Evolutionary conservation across 1,139 yeast genomes (phyloP).

Genomic region (Saccharomyces hybrid): DNA sequence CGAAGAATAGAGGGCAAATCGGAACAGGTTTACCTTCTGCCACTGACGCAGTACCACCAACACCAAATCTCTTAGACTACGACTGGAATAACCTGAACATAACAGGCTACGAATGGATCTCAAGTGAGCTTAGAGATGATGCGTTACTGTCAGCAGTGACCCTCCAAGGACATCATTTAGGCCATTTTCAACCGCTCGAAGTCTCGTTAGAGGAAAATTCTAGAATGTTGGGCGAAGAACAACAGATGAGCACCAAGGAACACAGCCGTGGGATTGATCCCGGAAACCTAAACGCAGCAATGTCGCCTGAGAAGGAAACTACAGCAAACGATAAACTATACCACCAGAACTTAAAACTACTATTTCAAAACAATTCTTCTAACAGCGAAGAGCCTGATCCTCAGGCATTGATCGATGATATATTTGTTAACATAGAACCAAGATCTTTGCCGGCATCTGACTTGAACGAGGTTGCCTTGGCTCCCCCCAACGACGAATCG

Average conservation of each 20-base stretch:
- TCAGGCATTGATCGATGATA: neutral
- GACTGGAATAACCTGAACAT: constrained; percentile 4
- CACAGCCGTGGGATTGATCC: neutral
- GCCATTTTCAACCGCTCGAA: constrained; percentile 1
- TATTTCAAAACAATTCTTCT: constrained; percentile 10
- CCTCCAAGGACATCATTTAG: constrained; percentile 39
- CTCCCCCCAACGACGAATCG: constrained; percentile 14
- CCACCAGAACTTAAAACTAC: constrained; percentile 3
- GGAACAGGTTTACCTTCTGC: neutral
- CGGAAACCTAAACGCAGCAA: neutral
- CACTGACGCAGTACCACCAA: neutral
- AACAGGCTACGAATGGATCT: constrained; percentile 49
- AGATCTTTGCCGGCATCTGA: constrained; percentile 5
- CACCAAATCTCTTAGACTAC: constrained; percentile 7
- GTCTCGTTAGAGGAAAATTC: neutral
- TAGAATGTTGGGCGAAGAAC: neutral
- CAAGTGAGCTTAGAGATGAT: constrained; percentile 63
- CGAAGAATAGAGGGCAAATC: neutral
- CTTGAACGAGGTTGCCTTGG: constrained; percentile 13
- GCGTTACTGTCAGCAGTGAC: constrained; percentile 71
- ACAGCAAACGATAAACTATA: neutral
- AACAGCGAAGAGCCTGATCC: neutral
- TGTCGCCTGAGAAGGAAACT: neutral
- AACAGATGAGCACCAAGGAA: neutral
- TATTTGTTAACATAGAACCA: neutral